phyloP scores from a whole-genome alignment of 805 yeast species.

The Ogataea nitratoaversa region DNA sequence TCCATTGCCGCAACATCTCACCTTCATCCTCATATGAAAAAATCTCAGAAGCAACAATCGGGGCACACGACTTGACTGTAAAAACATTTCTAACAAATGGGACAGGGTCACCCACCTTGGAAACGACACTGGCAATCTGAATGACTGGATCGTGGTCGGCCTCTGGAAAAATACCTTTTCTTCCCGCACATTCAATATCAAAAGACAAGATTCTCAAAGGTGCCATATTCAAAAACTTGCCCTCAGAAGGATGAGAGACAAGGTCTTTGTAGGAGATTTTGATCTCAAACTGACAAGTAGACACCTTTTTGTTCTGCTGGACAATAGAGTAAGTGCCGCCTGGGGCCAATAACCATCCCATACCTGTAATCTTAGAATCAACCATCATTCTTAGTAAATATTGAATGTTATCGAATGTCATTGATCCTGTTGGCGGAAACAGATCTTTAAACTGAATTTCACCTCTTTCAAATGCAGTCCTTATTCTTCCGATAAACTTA shows the following conservation, averaged over 20 bases:
- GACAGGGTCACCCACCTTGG: conserved; percentile 71
- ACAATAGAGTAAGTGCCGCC: conserved; percentile 58
- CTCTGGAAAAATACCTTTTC: conserved; percentile 96
- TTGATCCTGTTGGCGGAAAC: conserved; percentile 55
- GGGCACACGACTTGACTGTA: conserved; percentile 85
- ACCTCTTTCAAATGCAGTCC: conserved; percentile 83
- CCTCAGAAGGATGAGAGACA: conserved; percentile 82
- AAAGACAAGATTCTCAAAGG: conserved; percentile 91
- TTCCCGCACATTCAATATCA: conserved; percentile 98
- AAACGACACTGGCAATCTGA: conserved; percentile 94
- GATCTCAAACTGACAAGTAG: conserved; percentile 86
- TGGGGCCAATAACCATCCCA: conserved; percentile 96
- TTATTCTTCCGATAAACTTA: conserved; percentile 57
- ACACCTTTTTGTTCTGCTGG: conserved; percentile 36
- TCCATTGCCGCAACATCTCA: conserved; percentile 84
- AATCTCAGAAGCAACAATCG: conserved; percentile 91
- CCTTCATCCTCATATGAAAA: conserved; percentile 69
- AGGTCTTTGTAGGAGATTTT: conserved; percentile 62
- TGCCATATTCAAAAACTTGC: conserved; percentile 89
- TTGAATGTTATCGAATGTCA: conserved; percentile 87
- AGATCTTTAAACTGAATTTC: conserved; percentile 60
- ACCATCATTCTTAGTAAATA: conserved; percentile 84
- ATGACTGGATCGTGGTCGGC: conserved; percentile 90
- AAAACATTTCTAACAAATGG: conserved; percentile 95
- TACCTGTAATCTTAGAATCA: conserved; percentile 88